Evolutionary conservation across 108 stramenopile species (phyloP), one percentile per base, ranked within the genome.

Genomic region (Conticribra guillardii): DNA sequence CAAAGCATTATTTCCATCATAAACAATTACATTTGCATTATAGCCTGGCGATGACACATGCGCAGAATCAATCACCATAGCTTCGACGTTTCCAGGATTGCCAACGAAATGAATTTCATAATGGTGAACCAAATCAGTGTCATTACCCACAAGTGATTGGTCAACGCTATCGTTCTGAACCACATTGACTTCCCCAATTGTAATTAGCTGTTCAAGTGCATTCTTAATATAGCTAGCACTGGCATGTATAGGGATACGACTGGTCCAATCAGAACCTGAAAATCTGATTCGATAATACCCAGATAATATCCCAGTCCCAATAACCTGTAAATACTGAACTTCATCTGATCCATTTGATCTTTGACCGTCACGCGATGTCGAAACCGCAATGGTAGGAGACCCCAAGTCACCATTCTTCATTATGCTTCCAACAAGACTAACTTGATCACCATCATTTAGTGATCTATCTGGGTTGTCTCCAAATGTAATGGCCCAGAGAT

Each of bases 271-370:
- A 3, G 79, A 75, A 9, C 84, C 83, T 21, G 56, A 84, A 46
- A 91, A 87, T 34, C 82, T 77, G 33, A 85, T 53, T 2, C 85
- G 80, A 69, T 85, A 90, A 69, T 59, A 77, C n/a, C 89, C 89
- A 34, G 63, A 54, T 26, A 66, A 32, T 21, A 50, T 41, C 3
- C 74, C 70, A 17, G 69, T 66, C 3, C 81, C 81, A 2, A 64
- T 37, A 28, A 87, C 54, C 45, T 80, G 64, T 19, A 89, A 59
- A 28, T 82, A 78, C 63, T 89, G 89, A 17, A 81, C 65, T 69
- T 87, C 86, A 28, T 57, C 47, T 7, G 24, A 54, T 2, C 84
- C 84, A 15, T 48, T 37, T 23, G 71, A 50, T 26, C 84, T 61
- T 49, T 67, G 73, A 2, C 84, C 84, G 58, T 81, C 71, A 11